Conservation (phyloP, 495 filamentous ascomycete species). For the Mytilinidion resinicola region DNA sequence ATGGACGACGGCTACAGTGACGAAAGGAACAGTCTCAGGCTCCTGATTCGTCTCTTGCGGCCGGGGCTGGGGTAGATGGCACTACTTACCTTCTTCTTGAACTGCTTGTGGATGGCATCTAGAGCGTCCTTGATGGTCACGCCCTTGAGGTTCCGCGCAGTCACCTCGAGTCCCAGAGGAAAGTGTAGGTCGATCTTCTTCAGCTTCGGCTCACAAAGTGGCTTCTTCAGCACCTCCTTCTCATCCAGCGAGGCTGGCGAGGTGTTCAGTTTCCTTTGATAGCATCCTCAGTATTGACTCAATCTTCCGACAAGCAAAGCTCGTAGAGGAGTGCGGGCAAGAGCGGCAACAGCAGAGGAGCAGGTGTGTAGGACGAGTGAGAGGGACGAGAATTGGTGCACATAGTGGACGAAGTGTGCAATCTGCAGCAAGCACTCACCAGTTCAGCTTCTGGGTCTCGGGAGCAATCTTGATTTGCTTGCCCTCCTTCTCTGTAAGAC, state of each 20-base stretch:
- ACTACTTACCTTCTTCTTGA: slow-evolving; percentile 75
- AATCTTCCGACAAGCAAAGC: too few relatives aligned
- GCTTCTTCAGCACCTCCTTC: slow-evolving; percentile 71
- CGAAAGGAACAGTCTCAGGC: neutral
- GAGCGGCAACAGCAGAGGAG: slow-evolving; percentile 4
- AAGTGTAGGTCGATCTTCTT: slow-evolving; percentile 92
- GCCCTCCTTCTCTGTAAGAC: slow-evolving; percentile 58
- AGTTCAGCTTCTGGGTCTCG: slow-evolving; percentile 84
- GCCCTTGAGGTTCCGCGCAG: slow-evolving; percentile 81
- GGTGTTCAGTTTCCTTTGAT: slow-evolving; percentile 78
- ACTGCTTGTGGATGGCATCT: slow-evolving; percentile 88
- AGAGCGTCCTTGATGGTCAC: slow-evolving; percentile 93
- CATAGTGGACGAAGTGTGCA: neutral
- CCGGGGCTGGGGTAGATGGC: too few relatives aligned
- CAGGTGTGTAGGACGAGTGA: slow-evolving; percentile 3
- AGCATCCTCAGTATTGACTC: too few relatives aligned
- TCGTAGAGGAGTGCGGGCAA: slow-evolving; percentile 5
- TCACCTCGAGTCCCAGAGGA: slow-evolving; percentile 78
- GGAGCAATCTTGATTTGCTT: slow-evolving; percentile 72
- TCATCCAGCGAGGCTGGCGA: slow-evolving; percentile 71
- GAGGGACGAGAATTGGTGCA: neutral
- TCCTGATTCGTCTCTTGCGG: too few relatives aligned
- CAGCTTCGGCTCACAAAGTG: slow-evolving; percentile 70
- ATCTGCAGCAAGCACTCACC: slow-evolving; percentile 50
- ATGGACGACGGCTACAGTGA: neutral